Evolutionary conservation across 345 rosid species (phyloP), one percentile per base, ranked within the genome.

Genomic region (Boechera retrofracta): DNA sequence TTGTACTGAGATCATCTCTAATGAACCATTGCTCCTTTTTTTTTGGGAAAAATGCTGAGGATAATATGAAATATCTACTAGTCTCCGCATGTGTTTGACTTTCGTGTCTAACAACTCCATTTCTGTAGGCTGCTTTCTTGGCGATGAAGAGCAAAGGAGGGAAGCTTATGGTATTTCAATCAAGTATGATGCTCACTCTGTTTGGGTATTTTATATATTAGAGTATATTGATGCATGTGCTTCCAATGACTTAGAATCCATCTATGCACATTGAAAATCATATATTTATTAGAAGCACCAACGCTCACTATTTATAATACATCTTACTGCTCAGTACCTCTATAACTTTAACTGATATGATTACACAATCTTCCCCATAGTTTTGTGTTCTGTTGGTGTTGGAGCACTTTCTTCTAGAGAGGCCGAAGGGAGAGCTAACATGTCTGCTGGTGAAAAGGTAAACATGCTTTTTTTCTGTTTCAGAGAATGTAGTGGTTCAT

Each of bases 321-420:
- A n/a, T 26, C 54, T 39, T 39, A 49, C 48, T 52, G 18, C 32
- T 51, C 54, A 41, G 48, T 60, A 9, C 67, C 36, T 71, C 31
- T 38, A 15, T 73, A 63, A 39, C 12, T 42, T 21, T 36, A 55
- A 64, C 72, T 64, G 35, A 59, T 28, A 73, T 52, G 41, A 6
- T 54, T 55, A 15, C 44, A 69, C 44, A 69, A 15, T 76, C 36
- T 67, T 66, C 24, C 57, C 44, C 72, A 55, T 88, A 91, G 98
- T 89, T 48, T 82, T 93, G 85, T 97, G 96, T 41, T 93, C 98
- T 11, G 85, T 83, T 80, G 98, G 98, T 48, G 66, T 93, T 77
- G 97, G 97, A 49, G 92, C 96, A 53, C 97, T 93, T 77, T 88
- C 96, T 77, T 87, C 90, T 31, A 88, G 98, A 82, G 98, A 93